Percentiles rank a stretch among this genome's conserved stretches.
Evolutionary conservation across 257 asterid species (phyloP).

Genomic region (Solanum boliviense): DNA sequence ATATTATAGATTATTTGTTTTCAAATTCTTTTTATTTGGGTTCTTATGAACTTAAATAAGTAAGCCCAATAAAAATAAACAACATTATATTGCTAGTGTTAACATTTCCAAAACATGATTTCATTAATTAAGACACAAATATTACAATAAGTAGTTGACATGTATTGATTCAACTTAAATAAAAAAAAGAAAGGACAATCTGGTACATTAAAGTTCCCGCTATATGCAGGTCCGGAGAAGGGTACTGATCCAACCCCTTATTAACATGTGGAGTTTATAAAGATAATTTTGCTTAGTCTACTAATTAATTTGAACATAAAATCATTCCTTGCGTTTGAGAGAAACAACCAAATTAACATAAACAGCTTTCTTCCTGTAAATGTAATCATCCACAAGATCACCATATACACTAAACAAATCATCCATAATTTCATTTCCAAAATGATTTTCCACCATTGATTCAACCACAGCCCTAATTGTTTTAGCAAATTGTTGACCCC

Average conservation of each 20-base stretch:
- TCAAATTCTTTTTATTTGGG: neutral
- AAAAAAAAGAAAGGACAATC: fast-evolving
- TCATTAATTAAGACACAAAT: neutral
- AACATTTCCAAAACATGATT: neutral
- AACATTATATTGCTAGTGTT: neutral
- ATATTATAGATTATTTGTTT: neutral
- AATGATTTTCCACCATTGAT: constrained; percentile 37
- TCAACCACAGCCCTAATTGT: constrained; percentile 59
- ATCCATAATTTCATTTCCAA: constrained; percentile 39
- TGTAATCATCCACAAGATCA: constrained; percentile 27
- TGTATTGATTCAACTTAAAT: neutral
- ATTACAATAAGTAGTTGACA: neutral
- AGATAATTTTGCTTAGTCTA: neutral
- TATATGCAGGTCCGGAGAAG: neutral
- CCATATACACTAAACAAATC: constrained; percentile 35
- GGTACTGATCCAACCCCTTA: neutral
- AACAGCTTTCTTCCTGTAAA: constrained; percentile 12
- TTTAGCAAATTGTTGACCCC: constrained; percentile 30
- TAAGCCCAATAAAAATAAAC: neutral
- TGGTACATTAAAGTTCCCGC: no score
- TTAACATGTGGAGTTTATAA: neutral
- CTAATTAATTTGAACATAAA: neutral
- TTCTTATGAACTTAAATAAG: neutral
- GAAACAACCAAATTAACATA: constrained; percentile 40
- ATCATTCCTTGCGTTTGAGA: constrained; percentile 13